Conservation (phyloP, 2,329 filamentous ascomycete species). For the Grosmannia serpens region DNA sequence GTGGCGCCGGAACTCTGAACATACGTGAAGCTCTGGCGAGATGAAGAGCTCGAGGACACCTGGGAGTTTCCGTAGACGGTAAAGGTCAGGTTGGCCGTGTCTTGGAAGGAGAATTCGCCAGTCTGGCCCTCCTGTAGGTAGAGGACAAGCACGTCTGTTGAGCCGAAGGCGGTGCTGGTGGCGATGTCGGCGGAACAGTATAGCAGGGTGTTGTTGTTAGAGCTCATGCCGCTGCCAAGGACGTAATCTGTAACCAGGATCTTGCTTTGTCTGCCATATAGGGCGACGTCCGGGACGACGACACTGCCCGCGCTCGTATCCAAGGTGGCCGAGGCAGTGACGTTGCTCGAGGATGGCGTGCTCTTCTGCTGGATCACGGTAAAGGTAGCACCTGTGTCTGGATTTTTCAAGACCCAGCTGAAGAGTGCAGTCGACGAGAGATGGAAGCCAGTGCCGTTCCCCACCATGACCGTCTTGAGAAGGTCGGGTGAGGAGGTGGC, state of each 20-base stretch:
- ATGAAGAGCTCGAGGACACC: conserved; percentile 18
- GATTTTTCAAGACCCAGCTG: conserved; percentile 41
- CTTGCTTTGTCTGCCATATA: conserved; percentile 55
- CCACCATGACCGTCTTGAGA: conserved; percentile 39
- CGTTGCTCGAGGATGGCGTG: conserved; percentile 30
- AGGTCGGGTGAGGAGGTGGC: conserved; percentile 38
- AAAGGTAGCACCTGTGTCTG: conserved; percentile 36
- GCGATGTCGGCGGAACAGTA: conserved; percentile 62
- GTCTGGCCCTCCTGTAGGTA: conserved; percentile 41
- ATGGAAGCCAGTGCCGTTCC: conserved; percentile 37
- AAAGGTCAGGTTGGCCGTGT: conserved; percentile 23
- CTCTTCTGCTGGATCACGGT: conserved; percentile 52
- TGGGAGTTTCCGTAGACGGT: conserved; percentile 27
- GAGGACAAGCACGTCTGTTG: conserved; percentile 48
- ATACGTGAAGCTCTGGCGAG: conserved; percentile 28
- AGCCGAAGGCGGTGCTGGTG: conserved; percentile 27
- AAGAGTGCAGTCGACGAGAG: conserved; percentile 27
- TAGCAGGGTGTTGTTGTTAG: conserved; percentile 31
- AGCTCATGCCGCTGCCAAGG: conserved; percentile 32
- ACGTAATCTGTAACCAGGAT: conserved; percentile 57
- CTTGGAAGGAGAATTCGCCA: conserved; percentile 37
- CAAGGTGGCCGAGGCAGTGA: conserved; percentile 43
- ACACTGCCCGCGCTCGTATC: conserved; percentile 45
- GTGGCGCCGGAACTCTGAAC: conserved; percentile 34
- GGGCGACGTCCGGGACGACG: conserved; percentile 46